Evolutionary conservation across 139 green algal genomes (phyloP).

Genomic region (Closterium sp.): DNA sequence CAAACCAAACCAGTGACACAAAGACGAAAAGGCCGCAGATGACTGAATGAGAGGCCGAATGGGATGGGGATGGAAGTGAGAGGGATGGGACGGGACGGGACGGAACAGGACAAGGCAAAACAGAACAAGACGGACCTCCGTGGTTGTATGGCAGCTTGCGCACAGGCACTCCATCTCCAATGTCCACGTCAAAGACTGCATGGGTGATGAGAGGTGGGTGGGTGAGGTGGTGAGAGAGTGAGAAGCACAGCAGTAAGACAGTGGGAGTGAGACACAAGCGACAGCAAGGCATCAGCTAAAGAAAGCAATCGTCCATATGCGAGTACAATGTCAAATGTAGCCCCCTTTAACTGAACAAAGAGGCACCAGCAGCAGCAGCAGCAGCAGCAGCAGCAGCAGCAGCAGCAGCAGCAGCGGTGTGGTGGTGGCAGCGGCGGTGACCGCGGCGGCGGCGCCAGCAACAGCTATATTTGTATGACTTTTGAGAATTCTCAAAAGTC

Average conservation of each 20-base stretch:
- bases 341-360: too few species aligned
- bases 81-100: background rate
- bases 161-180: constrained; percentile 69
- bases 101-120: background rate
- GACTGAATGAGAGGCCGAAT: background rate
- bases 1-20: too few species aligned
- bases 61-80: background rate
- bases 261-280: background rate
- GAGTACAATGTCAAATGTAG: too few species aligned
- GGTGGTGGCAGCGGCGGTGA: too few species aligned
- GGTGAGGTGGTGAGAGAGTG: background rate
- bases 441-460: too few species aligned
- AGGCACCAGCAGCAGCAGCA: background rate
- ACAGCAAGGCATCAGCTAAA: too few species aligned
- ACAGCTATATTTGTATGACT: too few species aligned
- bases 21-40: too few species aligned
- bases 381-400: background rate
- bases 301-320: too few species aligned
- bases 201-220: background rate
- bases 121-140: constrained; percentile 42
- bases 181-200: constrained; percentile 93
- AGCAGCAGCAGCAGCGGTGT: background rate
- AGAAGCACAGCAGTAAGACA: background rate
- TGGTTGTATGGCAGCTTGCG: constrained; percentile 76
- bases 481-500: too few species aligned